Base-by-base conservation (phyloP, 331 rosid species). In the Pyracantha coccinea region DNA sequence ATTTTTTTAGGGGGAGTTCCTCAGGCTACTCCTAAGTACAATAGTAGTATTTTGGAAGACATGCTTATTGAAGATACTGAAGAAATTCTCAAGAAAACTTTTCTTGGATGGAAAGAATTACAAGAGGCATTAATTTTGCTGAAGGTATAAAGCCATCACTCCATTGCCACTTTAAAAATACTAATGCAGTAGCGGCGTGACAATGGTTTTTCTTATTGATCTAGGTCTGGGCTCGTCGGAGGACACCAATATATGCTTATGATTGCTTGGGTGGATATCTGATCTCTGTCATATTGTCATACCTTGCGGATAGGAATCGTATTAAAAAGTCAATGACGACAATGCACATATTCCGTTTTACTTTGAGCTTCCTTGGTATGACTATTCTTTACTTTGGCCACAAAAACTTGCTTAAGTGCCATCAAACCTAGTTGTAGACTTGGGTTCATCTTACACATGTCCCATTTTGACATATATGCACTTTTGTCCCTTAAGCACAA, bases 21-120 rank as follows among this genome's bases (percentile, higher is more conserved):
- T 58, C 83, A 80, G 71, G 83, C 99, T 71, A 92, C 99, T 29
- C 99, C 97, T 3, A 92, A 85, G 79, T 95, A 95, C 81, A 95
- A 95, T 80, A 78, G 85, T 64, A 92, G 99, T 81, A 95, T 95
- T 81, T 74, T 92, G 86, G 99, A 95, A 84, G 99, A 95, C 81
- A 85, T 90, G 92, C 80, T 84, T 76, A 73, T 90, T 61, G 96
- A 87, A 84, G 97, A 92, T 24, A 72, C 68, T 12, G 19, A 67
- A 2, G 91, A 86, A 68, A 73, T 85, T 75, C 76, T 89, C 68
- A 81, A 78, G 73, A 80, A 76, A 55, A 55, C 69, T 65, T 85
- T 89, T 82, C 74, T 85, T 72, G 93, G 77, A 73, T 87, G 92
- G 88, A 92, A 85, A 84, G 92, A 89, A 82, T 75, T 95, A 69